Percentiles rank a stretch among this genome's conserved stretches.
These are phyloP conservation scores for Botrytis pseudocinerea DNA, from an alignment of 2,329 filamentous ascomycete genomes.

Conservation along the genomic window DNA sequence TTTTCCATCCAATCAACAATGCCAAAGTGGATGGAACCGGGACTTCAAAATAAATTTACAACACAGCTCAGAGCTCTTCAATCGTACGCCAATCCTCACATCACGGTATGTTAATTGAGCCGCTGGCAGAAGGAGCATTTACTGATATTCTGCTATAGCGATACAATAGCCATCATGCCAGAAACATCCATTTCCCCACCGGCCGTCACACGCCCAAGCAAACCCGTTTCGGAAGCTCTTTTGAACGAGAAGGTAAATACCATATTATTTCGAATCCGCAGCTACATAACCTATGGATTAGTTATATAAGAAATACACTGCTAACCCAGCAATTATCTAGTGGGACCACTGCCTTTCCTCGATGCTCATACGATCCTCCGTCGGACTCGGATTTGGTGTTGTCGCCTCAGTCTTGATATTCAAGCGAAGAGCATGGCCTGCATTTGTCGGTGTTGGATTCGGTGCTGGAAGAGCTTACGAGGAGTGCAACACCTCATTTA, in stretches of 20 bases:
- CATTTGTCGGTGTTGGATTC: constrained; percentile 91
- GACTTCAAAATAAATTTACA: constrained; percentile 25
- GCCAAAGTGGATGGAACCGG: constrained; percentile 23
- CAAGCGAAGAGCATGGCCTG: constrained; percentile 97
- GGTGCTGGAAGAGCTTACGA: constrained; percentile 96
- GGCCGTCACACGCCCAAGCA: constrained; percentile 63
- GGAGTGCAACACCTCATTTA: constrained; percentile 72
- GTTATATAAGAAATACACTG: constrained; percentile 8
- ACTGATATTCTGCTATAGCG: constrained; percentile 18
- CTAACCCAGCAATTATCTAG: constrained; percentile 49
- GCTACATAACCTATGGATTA: neutral
- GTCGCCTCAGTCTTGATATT: constrained; percentile 98
- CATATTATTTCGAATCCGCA: neutral
- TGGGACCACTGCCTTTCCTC: constrained; percentile 99
- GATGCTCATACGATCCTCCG: constrained; percentile 91
- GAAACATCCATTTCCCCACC: constrained; percentile 46
- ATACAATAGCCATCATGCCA: constrained; percentile 32
- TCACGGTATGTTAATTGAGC: constrained; percentile 28
- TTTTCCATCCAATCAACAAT: constrained; percentile 6
- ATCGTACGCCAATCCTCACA: constrained; percentile 22
- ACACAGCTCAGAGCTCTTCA: constrained; percentile 20
- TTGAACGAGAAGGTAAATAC: constrained; percentile 90
- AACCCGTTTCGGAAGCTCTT: constrained; percentile 93
- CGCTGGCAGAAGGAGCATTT: neutral
- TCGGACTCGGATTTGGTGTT: constrained; percentile 95